Conservation (phyloP, 768 basidiomycete species). For the Termitomyces sp. region DNA sequence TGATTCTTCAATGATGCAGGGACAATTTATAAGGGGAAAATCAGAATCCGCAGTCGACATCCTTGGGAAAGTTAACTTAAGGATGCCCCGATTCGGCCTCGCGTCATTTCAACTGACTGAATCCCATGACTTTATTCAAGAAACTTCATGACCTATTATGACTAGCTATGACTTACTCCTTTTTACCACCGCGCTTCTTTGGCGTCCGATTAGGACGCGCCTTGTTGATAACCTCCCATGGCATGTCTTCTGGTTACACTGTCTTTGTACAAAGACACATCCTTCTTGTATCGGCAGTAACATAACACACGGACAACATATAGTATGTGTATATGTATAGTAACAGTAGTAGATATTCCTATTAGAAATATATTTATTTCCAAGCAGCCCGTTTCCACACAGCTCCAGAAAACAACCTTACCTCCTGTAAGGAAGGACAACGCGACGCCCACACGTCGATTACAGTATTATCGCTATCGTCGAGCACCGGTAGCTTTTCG, state of each 20-base stretch:
- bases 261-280: neutral
- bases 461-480: conserved; percentile 12
- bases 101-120: neutral
- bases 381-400: conserved; percentile 10
- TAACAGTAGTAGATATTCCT: neutral
- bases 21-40: neutral
- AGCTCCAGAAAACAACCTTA: conserved; percentile 23
- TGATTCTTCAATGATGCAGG: neutral
- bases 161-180: neutral
- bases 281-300: neutral
- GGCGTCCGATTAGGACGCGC: neutral
- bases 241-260: neutral
- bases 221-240: neutral
- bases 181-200: neutral
- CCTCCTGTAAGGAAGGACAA: conserved; percentile 20
- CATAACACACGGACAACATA: neutral
- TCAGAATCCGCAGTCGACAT: neutral
- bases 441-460: conserved; percentile 20
- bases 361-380: neutral
- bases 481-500: neutral
- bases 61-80: too few species aligned
- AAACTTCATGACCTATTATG: neutral
- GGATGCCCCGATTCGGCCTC: neutral
- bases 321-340: neutral
- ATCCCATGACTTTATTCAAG: neutral